Evolutionary conservation across 2,329 filamentous ascomycete species (phyloP).

Genomic region (Alternaria ethzedia): DNA sequence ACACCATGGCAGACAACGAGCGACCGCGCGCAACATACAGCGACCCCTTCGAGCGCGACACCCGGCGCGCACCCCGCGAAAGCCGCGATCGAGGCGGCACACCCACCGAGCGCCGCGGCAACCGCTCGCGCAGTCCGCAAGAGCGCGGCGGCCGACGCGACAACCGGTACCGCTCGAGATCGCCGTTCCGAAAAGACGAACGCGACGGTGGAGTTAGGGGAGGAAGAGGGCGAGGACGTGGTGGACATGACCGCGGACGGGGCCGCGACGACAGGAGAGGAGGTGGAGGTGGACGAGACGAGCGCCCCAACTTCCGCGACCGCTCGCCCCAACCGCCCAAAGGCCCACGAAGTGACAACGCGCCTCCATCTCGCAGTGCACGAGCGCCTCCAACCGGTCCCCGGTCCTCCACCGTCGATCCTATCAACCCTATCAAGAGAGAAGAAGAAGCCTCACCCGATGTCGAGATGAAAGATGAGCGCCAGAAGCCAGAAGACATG

Average conservation of each 20-base stretch:
- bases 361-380: constrained; percentile 8
- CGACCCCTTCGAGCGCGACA: constrained; percentile 23
- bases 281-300: constrained; percentile 13
- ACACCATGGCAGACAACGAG: constrained; percentile 33
- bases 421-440: constrained; percentile 18
- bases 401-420: constrained; percentile 3
- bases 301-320: constrained; percentile 10
- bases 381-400: constrained; percentile 17
- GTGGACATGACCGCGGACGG: constrained; percentile 13
- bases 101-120: constrained; percentile 32
- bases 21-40: constrained; percentile 29
- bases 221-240: constrained; percentile 13
- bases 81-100: constrained; percentile 29
- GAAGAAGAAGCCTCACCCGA: constrained; percentile 26
- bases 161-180: constrained; percentile 38
- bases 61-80: constrained; percentile 27
- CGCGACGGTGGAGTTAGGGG: constrained; percentile 24
- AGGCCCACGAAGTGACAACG: constrained; percentile 29
- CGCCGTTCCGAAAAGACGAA: constrained; percentile 31
- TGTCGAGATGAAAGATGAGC: constrained; percentile 37
- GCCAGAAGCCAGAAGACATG: constrained; percentile 47
- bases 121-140: constrained; percentile 44
- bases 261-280: constrained; percentile 20
- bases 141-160: constrained; percentile 36
- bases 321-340: constrained; percentile 33